Evolutionary conservation across 2,329 filamentous ascomycete genomes (phyloP).

Genomic region (Magnaporthiopsis incrustans): DNA sequence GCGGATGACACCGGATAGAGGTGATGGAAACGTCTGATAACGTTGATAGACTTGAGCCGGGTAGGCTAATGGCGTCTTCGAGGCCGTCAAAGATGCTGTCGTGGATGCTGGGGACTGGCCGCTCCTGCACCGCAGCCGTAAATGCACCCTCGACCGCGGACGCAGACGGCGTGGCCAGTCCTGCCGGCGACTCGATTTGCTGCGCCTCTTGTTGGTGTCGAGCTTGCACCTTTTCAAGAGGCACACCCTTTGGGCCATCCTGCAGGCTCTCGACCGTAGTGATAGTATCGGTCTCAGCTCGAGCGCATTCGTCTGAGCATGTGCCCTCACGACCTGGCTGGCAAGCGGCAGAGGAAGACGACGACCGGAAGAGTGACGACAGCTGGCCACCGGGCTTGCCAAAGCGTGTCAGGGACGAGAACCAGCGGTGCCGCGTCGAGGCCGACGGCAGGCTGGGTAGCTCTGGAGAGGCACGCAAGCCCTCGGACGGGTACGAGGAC

Average conservation of each 20-base stretch:
- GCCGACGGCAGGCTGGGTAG: slow-evolving; percentile 11
- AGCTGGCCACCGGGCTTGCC: slow-evolving; percentile 3
- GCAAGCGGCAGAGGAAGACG: slow-evolving; percentile 1
- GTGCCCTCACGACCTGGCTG: not conserved
- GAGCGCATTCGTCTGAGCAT: not conserved
- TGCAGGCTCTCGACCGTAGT: slow-evolving; percentile 3
- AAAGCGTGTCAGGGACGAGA: slow-evolving; percentile 2
- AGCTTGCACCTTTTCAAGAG: too few species aligned
- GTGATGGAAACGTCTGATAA: not conserved
- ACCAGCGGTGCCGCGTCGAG: slow-evolving; percentile 1
- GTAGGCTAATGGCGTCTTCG: not conserved
- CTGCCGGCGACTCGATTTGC: not conserved
- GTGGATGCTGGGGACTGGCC: slow-evolving; percentile 1
- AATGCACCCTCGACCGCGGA: not conserved
- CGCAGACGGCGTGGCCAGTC: not conserved
- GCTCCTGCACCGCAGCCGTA: not conserved
- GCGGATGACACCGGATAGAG: not conserved
- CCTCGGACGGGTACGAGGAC: slow-evolving; percentile 16
- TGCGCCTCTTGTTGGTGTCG: not conserved
- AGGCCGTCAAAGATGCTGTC: slow-evolving; percentile 2
- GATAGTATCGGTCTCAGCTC: slow-evolving; percentile 3
- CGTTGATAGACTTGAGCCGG: not conserved
- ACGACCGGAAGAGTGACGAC: slow-evolving; percentile 6
- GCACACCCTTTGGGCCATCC: not conserved
- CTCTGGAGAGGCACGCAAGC: slow-evolving; percentile 11